Conservation (phyloP, 768 basidiomycete genomes). For the Pleurotus cornucopiae region DNA sequence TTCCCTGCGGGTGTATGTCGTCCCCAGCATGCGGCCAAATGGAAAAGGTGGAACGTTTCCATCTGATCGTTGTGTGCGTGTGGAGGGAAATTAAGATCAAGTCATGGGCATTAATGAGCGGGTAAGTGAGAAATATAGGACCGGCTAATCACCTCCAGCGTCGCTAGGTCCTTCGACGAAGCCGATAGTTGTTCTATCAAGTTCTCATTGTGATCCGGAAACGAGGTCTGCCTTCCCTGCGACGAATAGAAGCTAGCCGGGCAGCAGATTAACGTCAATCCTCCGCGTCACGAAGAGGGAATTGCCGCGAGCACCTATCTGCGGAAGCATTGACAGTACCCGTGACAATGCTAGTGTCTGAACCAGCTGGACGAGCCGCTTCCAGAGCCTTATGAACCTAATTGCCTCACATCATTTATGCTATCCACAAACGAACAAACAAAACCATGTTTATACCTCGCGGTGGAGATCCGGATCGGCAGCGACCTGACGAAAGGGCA, state of each 20-base stretch:
- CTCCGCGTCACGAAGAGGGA: background rate
- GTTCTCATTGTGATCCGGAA: constrained; percentile 66
- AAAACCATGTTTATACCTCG: constrained; percentile 32
- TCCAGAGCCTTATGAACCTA: constrained; percentile 46
- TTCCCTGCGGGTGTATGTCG: constrained; percentile 23
- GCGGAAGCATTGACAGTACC: constrained; percentile 71
- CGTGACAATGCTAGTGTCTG: constrained; percentile 33
- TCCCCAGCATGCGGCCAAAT: constrained; percentile 71
- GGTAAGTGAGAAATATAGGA: constrained; percentile 5
- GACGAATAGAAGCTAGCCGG: constrained; percentile 75
- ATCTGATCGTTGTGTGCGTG: constrained; percentile 41
- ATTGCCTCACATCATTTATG: constrained; percentile 9
- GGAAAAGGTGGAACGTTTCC: constrained; percentile 82
- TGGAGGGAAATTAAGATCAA: background rate
- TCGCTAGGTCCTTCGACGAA: constrained; percentile 50
- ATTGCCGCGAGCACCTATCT: constrained; percentile 46
- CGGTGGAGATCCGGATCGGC: constrained; percentile 54
- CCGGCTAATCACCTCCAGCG: constrained; percentile 55
- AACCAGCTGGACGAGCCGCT: constrained; percentile 36
- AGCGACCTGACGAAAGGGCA: constrained; percentile 35
- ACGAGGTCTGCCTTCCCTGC: constrained; percentile 79
- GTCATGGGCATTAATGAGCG: background rate
- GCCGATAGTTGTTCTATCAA: constrained; percentile 55
- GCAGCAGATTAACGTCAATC: background rate
- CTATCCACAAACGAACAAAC: constrained; percentile 8